Conservation (phyloP, 2,329 filamentous ascomycete genomes). For the Lizonia empirigonia region DNA sequence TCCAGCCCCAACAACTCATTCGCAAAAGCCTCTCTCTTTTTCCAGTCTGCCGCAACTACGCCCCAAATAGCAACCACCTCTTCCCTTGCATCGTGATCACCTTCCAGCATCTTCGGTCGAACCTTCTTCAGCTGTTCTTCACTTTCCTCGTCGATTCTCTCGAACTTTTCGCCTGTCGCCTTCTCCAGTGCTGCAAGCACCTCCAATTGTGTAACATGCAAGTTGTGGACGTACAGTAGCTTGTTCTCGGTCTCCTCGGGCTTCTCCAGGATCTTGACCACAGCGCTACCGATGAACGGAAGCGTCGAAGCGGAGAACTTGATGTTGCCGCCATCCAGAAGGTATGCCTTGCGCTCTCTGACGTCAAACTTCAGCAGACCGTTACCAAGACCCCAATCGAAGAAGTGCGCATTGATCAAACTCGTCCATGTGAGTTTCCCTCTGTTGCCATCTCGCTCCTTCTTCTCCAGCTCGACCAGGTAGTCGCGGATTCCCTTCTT, state of each 20-base stretch:
- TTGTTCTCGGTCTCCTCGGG: conserved; percentile 59
- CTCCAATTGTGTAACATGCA: conserved; percentile 64
- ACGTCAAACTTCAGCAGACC: conserved; percentile 62
- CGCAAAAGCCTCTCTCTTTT: conserved; percentile 37
- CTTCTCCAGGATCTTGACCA: conserved; percentile 57
- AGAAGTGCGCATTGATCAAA: conserved; percentile 64
- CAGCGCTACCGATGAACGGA: conserved; percentile 59
- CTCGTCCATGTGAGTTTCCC: conserved; percentile 63
- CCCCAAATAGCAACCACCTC: conserved; percentile 45
- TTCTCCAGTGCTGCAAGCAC: conserved; percentile 62
- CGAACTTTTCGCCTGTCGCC: conserved; percentile 58
- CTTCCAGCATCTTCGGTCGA: conserved; percentile 42
- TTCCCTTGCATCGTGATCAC: conserved; percentile 39
- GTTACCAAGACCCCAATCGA: conserved; percentile 62
- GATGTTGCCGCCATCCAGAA: conserved; percentile 64
- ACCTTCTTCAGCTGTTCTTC: conserved; percentile 31
- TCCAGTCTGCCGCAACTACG: conserved; percentile 44
- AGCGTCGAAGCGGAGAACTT: conserved; percentile 61
- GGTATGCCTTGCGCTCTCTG: conserved; percentile 55
- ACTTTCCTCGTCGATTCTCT: conserved; percentile 51
- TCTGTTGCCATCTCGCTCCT: conserved; percentile 42
- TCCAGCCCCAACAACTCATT: conserved; percentile 41
- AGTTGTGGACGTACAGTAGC: conserved; percentile 64
- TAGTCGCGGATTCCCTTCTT: conserved; percentile 54
- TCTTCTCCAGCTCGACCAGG: conserved; percentile 56